phyloP scores from a whole-genome alignment of 2,329 filamentous ascomycete genomes.

The Clarireedia hainanense region DNA sequence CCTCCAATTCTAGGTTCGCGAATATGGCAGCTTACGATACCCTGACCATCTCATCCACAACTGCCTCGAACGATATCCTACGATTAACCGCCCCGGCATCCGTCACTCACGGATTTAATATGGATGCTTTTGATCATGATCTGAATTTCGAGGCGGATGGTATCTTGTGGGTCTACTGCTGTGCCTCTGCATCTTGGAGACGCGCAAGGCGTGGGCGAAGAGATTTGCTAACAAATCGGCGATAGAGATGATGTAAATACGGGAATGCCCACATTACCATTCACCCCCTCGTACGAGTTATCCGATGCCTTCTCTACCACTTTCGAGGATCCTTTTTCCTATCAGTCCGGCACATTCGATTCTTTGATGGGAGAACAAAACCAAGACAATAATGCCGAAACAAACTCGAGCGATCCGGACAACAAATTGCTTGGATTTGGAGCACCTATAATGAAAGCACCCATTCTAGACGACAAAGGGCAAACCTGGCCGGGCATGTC shows the following conservation, averaged over 20 bases:
- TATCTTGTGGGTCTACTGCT: slow-evolving; percentile 20
- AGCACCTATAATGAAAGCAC: slow-evolving; percentile 49
- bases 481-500: slow-evolving; percentile 58
- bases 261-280: slow-evolving; percentile 38
- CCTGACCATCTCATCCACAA: slow-evolving; percentile 4
- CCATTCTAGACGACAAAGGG: slow-evolving; percentile 58
- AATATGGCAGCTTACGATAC: slow-evolving; percentile 17
- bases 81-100: slow-evolving; percentile 19
- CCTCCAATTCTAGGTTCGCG: slow-evolving; percentile 4
- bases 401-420: slow-evolving; percentile 40
- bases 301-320: slow-evolving; percentile 51
- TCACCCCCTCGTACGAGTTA: slow-evolving; percentile 53
- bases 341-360: slow-evolving; percentile 40
- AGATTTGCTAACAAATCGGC: neutral
- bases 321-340: slow-evolving; percentile 58
- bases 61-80: slow-evolving; percentile 21
- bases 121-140: slow-evolving; percentile 26
- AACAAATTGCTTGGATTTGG: slow-evolving; percentile 72
- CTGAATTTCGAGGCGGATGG: slow-evolving; percentile 23
- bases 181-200: neutral
- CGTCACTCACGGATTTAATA: slow-evolving; percentile 13
- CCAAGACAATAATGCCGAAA: slow-evolving; percentile 12
- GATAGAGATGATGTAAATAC: slow-evolving; percentile 7
- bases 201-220: neutral
- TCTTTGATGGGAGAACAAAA: slow-evolving; percentile 29